phyloP scores from a whole-genome alignment of 192 early-diverging fungal species.

The Linnemannia schmuckeri region DNA sequence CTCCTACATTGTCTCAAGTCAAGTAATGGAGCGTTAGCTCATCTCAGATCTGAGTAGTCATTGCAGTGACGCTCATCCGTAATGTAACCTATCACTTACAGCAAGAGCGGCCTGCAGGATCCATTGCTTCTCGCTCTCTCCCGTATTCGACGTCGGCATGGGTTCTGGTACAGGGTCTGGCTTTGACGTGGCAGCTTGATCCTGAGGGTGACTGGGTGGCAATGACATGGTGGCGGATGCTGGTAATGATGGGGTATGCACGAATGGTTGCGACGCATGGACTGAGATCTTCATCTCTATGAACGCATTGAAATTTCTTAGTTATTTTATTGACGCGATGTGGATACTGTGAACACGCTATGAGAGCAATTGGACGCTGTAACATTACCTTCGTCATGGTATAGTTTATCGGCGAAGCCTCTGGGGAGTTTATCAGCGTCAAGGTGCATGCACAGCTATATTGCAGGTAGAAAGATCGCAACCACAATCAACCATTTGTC shows the following conservation, averaged over 20 bases:
- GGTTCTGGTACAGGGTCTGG: conserved; percentile 5
- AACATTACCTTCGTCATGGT: conserved; percentile 56
- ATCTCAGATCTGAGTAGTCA: not conserved
- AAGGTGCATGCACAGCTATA: conserved; percentile 43
- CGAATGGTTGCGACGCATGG: conserved; percentile 33
- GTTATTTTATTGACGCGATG: not conserved
- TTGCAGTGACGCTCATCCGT: not conserved
- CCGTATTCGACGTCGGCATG: not conserved
- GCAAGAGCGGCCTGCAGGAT: conserved; percentile 49
- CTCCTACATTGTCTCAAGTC: conserved; percentile 19
- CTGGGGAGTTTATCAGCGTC: conserved; percentile 60
- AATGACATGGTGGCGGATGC: conserved; percentile 9
- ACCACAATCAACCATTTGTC: not conserved
- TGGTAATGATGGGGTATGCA: conserved; percentile 42
- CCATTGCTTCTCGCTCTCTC: conserved; percentile 43
- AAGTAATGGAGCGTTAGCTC: not conserved
- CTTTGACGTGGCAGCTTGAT: not conserved
- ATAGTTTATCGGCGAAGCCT: conserved; percentile 64
- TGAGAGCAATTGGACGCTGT: not conserved
- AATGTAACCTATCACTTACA: conserved; percentile 6
- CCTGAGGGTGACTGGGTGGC: not conserved
- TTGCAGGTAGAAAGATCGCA: not conserved
- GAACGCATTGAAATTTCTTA: not conserved
- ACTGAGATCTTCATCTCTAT: conserved; percentile 53
- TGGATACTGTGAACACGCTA: not conserved